These are phyloP conservation scores for Elsinoe ampelina DNA, from an alignment of 2,329 filamentous ascomycete species.

Conservation along the genomic window DNA sequence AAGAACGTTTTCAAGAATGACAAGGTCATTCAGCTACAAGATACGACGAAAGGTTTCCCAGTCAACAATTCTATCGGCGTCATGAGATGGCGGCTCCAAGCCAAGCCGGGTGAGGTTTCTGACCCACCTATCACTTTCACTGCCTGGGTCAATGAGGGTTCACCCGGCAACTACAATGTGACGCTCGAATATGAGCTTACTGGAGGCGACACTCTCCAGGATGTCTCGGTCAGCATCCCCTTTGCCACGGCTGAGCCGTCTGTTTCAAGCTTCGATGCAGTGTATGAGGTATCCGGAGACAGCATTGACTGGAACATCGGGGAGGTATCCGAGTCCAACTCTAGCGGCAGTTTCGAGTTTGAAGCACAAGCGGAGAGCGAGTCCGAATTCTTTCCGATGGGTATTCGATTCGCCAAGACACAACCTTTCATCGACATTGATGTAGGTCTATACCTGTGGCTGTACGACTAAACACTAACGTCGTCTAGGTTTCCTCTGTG, in stretches of 20 bases:
- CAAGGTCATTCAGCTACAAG: slow-evolving; percentile 82
- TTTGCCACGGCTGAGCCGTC: slow-evolving; percentile 76
- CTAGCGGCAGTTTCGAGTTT: slow-evolving; percentile 86
- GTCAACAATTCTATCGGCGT: slow-evolving; percentile 90
- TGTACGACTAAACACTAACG: slow-evolving; percentile 20
- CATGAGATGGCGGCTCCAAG: slow-evolving; percentile 80
- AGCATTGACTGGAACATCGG: slow-evolving; percentile 91
- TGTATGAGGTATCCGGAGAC: slow-evolving; percentile 88
- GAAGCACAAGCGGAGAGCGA: slow-evolving; percentile 82
- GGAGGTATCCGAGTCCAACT: slow-evolving; percentile 69
- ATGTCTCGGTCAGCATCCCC: slow-evolving; percentile 81
- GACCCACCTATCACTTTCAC: slow-evolving; percentile 91
- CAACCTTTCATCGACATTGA: slow-evolving; percentile 86
- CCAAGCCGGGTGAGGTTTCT: slow-evolving; percentile 68
- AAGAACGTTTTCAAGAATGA: slow-evolving; percentile 73
- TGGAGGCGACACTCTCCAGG: slow-evolving; percentile 65
- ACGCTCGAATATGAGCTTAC: slow-evolving; percentile 95
- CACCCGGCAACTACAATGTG: slow-evolving; percentile 71
- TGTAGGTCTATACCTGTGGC: slow-evolving; percentile 48
- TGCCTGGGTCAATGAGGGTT: slow-evolving; percentile 90
- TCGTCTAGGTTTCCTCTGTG: slow-evolving; percentile 54
- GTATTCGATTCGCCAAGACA: slow-evolving; percentile 75
- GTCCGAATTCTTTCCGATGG: slow-evolving; percentile 97
- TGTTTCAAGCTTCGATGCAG: slow-evolving; percentile 86
- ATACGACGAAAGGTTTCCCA: slow-evolving; percentile 79